Conservation (phyloP, 306 rosid species). For the Lathyrus oleraceus region DNA sequence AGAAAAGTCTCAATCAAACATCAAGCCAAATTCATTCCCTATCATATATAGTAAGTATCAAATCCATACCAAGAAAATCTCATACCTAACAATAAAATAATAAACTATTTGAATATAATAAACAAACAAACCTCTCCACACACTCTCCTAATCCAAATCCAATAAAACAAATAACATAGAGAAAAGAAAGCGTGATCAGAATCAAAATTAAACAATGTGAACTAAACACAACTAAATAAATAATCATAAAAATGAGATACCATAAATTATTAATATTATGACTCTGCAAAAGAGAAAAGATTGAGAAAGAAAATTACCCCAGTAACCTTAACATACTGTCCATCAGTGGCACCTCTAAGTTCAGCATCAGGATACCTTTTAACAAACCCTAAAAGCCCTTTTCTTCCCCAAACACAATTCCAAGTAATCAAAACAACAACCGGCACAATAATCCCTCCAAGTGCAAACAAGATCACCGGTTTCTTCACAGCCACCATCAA, state of each 20-base stretch:
- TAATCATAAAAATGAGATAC: constrained; percentile 1
- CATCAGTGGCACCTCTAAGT: constrained; percentile 91
- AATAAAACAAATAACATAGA: no score
- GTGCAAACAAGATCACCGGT: constrained; percentile 61
- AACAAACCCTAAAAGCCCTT: constrained; percentile 76
- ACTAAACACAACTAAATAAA: constrained; percentile 20
- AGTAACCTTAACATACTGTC: constrained; percentile 96
- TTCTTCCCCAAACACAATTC: constrained; percentile 71
- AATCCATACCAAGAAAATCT: constrained; percentile 32
- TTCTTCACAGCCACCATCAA: constrained; percentile 94
- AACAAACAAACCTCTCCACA: constrained; percentile 14
- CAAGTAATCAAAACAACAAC: constrained; percentile 51
- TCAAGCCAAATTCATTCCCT: constrained; percentile 14
- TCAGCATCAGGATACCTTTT: constrained; percentile 84
- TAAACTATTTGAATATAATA: not conserved
- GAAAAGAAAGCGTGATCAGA: not conserved
- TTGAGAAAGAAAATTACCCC: constrained; percentile 57
- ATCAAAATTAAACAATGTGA: constrained; percentile 22
- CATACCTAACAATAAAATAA: constrained; percentile 34
- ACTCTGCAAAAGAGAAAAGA: not conserved
- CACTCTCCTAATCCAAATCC: no score
- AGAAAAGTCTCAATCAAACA: constrained; percentile 38
- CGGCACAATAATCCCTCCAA: constrained; percentile 56
- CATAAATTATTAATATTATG: not conserved
- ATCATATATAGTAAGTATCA: constrained; percentile 21